Evolutionary conservation across 2,329 filamentous ascomycete species (phyloP), one percentile per base, ranked within the genome.

Genomic region (Xylariaceae sp.): DNA sequence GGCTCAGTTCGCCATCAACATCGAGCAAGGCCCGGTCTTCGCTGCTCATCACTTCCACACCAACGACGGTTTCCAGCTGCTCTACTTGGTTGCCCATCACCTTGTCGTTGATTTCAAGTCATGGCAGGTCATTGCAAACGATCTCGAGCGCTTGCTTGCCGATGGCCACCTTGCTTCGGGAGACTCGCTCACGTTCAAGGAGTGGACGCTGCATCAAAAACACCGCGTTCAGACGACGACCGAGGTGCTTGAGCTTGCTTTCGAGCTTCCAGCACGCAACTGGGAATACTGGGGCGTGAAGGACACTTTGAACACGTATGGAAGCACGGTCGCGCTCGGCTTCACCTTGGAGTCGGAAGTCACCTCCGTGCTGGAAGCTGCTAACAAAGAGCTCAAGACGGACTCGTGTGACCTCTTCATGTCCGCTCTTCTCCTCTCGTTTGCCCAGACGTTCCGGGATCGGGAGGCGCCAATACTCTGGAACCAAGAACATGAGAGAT

Each of bases 361-460:
- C 7, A 68, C 67, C 1, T 56, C 62, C 0, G 58, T 66, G 5
- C 59, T 76, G 0, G 64, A 69, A 31, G 63, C 55, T 4, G 59
- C 66, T 53, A 66, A 70, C 35, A 57, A 62, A 8, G 66, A 68
- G 2, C 65, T 78, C 43, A 64, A 67, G 34, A 76, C 72, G 0
- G 71, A 78, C 30, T 58, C 67, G 0, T 65, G 69, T 6, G 74
- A 78, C 46, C 64, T 78, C 2, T 70, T 76, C 46, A 55, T 78
- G 4, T 67, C 76, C 2, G 67, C 72, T 0, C 59, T 79, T 4
- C 53, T 76, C 3, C 66, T 77, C 5, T 75, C 76, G 0, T 81
- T 80, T 52, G 61, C 65, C 2, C 69, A 71, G 40, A 68, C 68
- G 0, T 81, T 81, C 42, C 62, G 67, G 11, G 72, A 78, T 36